Evolutionary conservation across 2,329 filamentous ascomycete species (phyloP), one percentile per base, ranked within the genome.

Genomic region (Colletotrichum lindemuthianum): DNA sequence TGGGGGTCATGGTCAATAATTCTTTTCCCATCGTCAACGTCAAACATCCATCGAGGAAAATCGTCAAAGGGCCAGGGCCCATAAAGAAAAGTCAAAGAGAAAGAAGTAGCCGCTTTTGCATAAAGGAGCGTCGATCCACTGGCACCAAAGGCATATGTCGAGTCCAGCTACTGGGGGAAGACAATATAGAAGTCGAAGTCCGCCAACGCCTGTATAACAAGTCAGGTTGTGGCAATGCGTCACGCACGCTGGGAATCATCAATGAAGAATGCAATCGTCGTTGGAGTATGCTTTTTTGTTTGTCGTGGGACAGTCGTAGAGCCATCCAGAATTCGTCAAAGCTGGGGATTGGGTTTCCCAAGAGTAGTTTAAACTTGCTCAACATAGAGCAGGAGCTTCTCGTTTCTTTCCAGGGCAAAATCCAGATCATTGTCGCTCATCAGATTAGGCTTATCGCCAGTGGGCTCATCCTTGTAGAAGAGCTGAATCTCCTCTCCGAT

Each of bases 401-500:
- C 90, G 77, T 97, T 97, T 71, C 93, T 84, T 71, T 91, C 86
- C 68, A 97, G 81, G 3, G 95, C 95, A 69, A 87, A 84, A 68
- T 93, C 90, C 56, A 98, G 80, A 75, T 97, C 93, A 67, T 90
- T 86, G 74, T 97, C 89, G 76, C 88, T 93, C 73, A 92, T 82
- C 68, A 98, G 82, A 41, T 88, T 88, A 45, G 90, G 88, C 76
- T 90, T 92, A 68, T 91, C 87, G 33, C 90, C 90, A 5, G 89
- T 91, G 37, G 86, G 82, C 75, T 97, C 94, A 69, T 97, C 94
- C 75, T 92, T 90, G 81, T 97, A 97, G 70, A 89, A 92, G 32
- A 97, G 85, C 67, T 91, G 84, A 34, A 97, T 85, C 24, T 90
- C 86, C n/a, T 92, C 89, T 9, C 86, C 82, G 11, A 82, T 79